Evolutionary conservation across 176 grass and related monocot genomes (phyloP).

Genomic region (Ananas comosus): DNA sequence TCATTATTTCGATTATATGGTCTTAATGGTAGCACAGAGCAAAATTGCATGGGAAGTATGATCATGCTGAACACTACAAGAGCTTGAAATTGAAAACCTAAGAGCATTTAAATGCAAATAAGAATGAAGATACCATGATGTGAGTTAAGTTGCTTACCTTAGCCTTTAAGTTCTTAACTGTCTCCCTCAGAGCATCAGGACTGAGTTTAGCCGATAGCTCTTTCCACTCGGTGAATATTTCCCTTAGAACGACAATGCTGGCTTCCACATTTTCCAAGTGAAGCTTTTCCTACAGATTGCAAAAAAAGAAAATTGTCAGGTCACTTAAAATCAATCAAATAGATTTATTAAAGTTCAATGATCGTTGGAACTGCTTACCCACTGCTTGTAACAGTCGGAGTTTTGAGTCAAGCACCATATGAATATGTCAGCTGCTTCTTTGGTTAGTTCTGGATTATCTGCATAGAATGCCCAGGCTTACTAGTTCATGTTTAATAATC

Average conservation of each 20-base stretch:
- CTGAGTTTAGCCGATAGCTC: constrained; percentile 52
- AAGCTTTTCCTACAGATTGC: constrained; percentile 42
- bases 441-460: constrained; percentile 73
- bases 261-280: constrained; percentile 56
- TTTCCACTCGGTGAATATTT: constrained; percentile 60
- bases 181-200: constrained; percentile 53
- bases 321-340: too few relatives aligned
- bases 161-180: constrained; percentile 61
- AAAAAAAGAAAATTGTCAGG: constrained; percentile 3
- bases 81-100: too few relatives aligned
- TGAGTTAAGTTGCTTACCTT: constrained; percentile 35
- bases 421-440: constrained; percentile 61
- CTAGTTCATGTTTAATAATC: neutral
- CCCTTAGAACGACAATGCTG: constrained; percentile 60
- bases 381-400: constrained; percentile 72
- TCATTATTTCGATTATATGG: too few relatives aligned
- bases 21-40: too few relatives aligned
- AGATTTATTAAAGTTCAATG: neutral
- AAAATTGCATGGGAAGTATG: neutral
- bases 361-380: constrained; percentile 41
- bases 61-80: neutral
- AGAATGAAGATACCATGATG: neutral
- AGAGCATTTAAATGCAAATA: neutral
- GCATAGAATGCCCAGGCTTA: constrained; percentile 2
- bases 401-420: constrained; percentile 86